A percentile compares a stretch with the other conserved stretches of the same genome.
Conservation (phyloP, 2,329 filamentous ascomycete species). For the Acephala macrosclerotiorum region DNA sequence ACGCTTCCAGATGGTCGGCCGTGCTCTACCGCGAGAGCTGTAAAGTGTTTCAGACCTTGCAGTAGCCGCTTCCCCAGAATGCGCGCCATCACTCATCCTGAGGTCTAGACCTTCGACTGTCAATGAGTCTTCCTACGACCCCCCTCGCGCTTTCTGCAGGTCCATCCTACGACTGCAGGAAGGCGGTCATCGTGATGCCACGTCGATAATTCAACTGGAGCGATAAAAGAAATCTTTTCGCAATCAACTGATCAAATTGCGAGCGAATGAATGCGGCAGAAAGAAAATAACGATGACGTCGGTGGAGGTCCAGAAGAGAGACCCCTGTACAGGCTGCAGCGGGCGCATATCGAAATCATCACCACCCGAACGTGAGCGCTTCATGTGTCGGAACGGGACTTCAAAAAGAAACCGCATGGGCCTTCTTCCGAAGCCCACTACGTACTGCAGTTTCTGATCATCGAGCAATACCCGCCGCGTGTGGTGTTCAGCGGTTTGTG, state of each 20-base stretch:
- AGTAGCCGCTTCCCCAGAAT: constrained; percentile 10
- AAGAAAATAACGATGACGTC: constrained; percentile 18
- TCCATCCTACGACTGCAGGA: not conserved
- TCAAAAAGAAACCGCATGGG: not conserved
- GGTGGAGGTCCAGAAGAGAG: constrained; percentile 7
- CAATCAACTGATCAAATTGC: constrained; percentile 15
- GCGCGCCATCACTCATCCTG: not conserved
- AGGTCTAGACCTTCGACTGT: not conserved
- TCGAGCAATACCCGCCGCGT: not conserved
- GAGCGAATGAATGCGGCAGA: constrained; percentile 8
- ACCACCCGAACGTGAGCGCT: not conserved
- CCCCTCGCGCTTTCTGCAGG: constrained; percentile 5
- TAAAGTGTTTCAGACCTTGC: constrained; percentile 7
- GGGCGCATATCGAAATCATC: constrained; percentile 6
- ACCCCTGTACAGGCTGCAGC: not conserved
- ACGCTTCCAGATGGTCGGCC: constrained; percentile 1
- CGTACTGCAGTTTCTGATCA: not conserved
- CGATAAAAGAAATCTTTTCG: not conserved
- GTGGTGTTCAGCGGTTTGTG: not conserved
- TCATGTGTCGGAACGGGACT: not conserved
- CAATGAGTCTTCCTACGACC: not conserved
- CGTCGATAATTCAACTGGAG: constrained; percentile 3
- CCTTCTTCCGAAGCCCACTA: constrained; percentile 4
- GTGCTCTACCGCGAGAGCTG: not conserved
- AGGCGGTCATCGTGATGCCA: not conserved